Percentiles rank a stretch among this genome's conserved stretches.
Conservation (phyloP, 2,329 filamentous ascomycete genomes). For the Trichophaea hybrida region DNA sequence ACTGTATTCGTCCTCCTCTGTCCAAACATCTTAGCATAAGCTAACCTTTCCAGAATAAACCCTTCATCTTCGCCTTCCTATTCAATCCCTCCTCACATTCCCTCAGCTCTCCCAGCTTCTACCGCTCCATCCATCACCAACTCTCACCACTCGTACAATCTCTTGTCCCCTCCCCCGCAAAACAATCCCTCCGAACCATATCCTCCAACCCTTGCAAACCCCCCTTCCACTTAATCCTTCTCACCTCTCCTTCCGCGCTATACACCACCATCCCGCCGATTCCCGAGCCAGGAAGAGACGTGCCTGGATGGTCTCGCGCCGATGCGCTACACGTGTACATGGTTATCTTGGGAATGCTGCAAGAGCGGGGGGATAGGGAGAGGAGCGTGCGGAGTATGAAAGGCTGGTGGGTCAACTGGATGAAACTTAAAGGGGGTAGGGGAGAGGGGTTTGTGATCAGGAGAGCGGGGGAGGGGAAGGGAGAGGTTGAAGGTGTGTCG, state of each 20-base stretch:
- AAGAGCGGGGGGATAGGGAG: constrained; percentile 34
- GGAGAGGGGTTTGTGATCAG: constrained; percentile 16
- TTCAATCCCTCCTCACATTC: constrained; percentile 50
- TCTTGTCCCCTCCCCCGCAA: constrained; percentile 43
- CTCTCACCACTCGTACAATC: constrained; percentile 40
- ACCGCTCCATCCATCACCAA: constrained; percentile 47
- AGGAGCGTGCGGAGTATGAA: constrained; percentile 51
- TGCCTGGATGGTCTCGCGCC: constrained; percentile 40
- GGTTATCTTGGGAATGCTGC: constrained; percentile 46
- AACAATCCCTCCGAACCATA: constrained; percentile 31
- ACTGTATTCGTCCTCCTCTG: constrained; percentile 18
- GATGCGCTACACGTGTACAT: constrained; percentile 52
- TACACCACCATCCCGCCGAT: constrained; percentile 55
- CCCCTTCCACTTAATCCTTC: neutral
- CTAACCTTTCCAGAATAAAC: constrained; percentile 30
- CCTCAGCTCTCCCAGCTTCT: constrained; percentile 42
- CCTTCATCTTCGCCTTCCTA: constrained; percentile 65
- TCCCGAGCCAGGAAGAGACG: constrained; percentile 35
- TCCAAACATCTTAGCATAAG: neutral
- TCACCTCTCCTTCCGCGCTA: constrained; percentile 26
- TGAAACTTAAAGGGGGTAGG: constrained; percentile 30
- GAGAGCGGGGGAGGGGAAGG: constrained; percentile 13
- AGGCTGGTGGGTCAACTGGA: constrained; percentile 59
- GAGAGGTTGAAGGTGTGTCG: neutral
- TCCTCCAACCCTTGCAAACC: neutral